Conservation (phyloP, 1,139 yeast species). For the Torulaspora globosa region DNA sequence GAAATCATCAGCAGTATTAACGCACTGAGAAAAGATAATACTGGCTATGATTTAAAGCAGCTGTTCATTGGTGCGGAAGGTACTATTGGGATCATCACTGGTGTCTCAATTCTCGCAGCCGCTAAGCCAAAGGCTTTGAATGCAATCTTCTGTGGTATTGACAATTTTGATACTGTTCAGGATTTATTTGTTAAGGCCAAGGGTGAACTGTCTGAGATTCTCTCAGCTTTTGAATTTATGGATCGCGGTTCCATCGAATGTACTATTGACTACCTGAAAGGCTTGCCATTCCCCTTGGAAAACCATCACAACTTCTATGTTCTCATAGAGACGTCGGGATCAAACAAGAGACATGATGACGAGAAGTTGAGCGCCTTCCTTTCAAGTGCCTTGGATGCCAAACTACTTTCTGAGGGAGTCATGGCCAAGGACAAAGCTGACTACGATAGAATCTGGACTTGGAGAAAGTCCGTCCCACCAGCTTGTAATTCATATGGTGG, state of each 20-base stretch:
- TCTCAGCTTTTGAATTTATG: constrained; percentile 88
- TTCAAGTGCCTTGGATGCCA: constrained; percentile 73
- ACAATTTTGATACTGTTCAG: constrained; percentile 70
- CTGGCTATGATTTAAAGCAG: constrained; percentile 87
- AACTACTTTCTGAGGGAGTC: constrained; percentile 74
- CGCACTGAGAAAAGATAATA: constrained; percentile 81
- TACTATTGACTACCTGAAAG: constrained; percentile 50
- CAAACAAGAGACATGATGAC: constrained; percentile 73
- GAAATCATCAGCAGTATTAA: constrained; percentile 72
- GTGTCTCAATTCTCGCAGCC: constrained; percentile 78
- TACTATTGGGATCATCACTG: constrained; percentile 80
- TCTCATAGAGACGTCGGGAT: constrained; percentile 83
- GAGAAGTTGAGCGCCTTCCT: constrained; percentile 67
- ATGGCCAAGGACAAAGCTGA: constrained; percentile 89
- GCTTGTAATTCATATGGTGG: constrained; percentile 78
- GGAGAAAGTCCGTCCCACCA: constrained; percentile 87
- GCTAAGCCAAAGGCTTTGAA: constrained; percentile 75
- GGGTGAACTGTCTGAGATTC: constrained; percentile 68
- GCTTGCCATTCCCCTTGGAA: constrained; percentile 63
- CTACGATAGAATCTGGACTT: constrained; percentile 68
- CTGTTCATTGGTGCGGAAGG: constrained; percentile 89
- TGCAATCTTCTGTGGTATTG: constrained; percentile 77
- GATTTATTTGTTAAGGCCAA: constrained; percentile 70
- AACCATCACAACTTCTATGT: constrained; percentile 74
- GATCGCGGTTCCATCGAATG: constrained; percentile 65